These are phyloP conservation scores for Rubia balearica DNA, from an alignment of 305 asterid genomes.

Conservation along the genomic window DNA sequence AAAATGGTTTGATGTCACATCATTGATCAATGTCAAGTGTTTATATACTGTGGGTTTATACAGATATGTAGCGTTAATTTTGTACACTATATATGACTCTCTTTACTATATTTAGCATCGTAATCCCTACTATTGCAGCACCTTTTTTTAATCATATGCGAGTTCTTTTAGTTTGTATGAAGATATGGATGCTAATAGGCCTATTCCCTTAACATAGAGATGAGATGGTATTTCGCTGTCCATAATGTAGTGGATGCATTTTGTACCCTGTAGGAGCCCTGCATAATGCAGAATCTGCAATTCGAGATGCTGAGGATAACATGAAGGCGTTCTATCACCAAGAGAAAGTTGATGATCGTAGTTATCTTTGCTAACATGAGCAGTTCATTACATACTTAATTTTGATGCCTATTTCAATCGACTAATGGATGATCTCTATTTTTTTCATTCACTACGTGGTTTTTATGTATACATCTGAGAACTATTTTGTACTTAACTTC, in stretches of 20 bases:
- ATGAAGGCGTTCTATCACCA: slow-evolving; percentile 34
- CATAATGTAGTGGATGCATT: not conserved
- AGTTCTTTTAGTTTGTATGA: not conserved
- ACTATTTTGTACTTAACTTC: not conserved
- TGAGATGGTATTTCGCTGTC: not conserved
- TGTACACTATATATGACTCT: too few relatives aligned
- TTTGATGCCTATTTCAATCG: not conserved
- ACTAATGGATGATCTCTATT: not conserved
- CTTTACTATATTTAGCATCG: too few relatives aligned
- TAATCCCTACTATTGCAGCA: too few relatives aligned
- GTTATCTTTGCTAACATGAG: too few relatives aligned
- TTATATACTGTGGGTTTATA: slow-evolving; percentile 61
- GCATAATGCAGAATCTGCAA: slow-evolving; percentile 34
- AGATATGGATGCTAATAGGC: not conserved
- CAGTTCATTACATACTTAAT: not conserved
- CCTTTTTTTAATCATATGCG: not conserved
- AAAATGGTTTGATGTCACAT: slow-evolving; percentile 64
- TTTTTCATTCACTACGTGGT: not conserved
- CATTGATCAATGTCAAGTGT: slow-evolving; percentile 57
- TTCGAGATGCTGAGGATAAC: slow-evolving; percentile 31
- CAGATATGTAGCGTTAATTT: slow-evolving; percentile 40
- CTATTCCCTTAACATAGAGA: not conserved
- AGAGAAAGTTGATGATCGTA: slow-evolving; percentile 31
- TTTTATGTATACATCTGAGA: not conserved
- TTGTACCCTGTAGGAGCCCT: slow-evolving; percentile 25